Percentiles rank a stretch among this genome's conserved stretches.
These are phyloP conservation scores for Botryosphaeria dothidea DNA, from an alignment of 2,329 filamentous ascomycete species.

Conservation along the genomic window DNA sequence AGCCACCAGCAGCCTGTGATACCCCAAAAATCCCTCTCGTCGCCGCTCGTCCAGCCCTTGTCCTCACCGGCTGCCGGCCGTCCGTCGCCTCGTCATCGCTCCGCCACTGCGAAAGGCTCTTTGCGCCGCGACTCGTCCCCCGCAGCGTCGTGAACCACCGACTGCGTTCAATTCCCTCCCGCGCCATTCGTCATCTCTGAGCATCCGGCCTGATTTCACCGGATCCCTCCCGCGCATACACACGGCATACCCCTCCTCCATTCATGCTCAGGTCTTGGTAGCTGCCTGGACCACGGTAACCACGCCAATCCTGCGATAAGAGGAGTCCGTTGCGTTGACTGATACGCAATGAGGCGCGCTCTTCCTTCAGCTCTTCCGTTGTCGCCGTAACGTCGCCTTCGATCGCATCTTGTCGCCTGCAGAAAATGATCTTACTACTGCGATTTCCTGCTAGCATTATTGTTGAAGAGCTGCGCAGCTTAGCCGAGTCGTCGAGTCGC, in stretches of 20 bases:
- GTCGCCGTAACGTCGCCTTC: neutral
- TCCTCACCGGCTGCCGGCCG: slow-evolving; percentile 8
- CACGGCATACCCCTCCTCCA: slow-evolving; percentile 6
- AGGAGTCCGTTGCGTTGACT: slow-evolving; percentile 1
- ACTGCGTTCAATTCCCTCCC: slow-evolving; percentile 5
- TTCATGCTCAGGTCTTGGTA: no score
- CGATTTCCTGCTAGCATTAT: neutral
- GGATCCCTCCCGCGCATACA: slow-evolving; percentile 4
- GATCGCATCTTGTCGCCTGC: neutral
- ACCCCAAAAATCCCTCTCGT: slow-evolving; percentile 10
- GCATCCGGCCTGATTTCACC: neutral
- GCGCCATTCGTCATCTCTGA: slow-evolving; percentile 1
- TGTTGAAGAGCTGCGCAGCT: neutral
- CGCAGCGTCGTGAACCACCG: neutral
- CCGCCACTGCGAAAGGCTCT: neutral
- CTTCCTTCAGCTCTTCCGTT: neutral
- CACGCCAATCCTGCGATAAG: slow-evolving; percentile 1
- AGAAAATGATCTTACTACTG: slow-evolving; percentile 12
- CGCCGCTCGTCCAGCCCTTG: slow-evolving; percentile 9
- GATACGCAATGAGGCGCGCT: neutral
- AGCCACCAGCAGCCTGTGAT: slow-evolving; percentile 18
- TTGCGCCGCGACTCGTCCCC: neutral
- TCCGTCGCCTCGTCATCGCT: neutral
- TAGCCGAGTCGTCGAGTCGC: neutral
- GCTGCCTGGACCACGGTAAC: slow-evolving; percentile 6